Conservation (phyloP, 345 rosid species). For the Heritiera fomes region DNA sequence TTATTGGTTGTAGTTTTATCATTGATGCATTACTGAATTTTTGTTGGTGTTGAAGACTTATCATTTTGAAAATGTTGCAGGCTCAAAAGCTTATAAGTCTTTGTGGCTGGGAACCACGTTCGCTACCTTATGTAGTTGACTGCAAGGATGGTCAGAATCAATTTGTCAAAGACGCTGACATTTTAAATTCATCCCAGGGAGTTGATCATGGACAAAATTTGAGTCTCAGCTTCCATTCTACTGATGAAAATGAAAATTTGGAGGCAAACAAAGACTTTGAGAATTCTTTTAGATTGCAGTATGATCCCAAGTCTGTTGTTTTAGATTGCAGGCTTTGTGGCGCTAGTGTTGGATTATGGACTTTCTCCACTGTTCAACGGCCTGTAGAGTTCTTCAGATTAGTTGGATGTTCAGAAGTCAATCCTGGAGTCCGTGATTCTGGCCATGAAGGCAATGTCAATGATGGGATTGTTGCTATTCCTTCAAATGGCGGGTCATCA, state of each 20-base stretch:
- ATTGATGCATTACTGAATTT: constrained; percentile 7
- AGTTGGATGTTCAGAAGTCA: constrained; percentile 57
- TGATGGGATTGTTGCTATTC: constrained; percentile 19
- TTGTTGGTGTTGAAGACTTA: constrained; percentile 15
- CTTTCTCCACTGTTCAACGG: constrained; percentile 55
- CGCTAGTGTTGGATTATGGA: constrained; percentile 93
- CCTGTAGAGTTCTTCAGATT: constrained; percentile 81
- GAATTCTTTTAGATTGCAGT: constrained; percentile 35
- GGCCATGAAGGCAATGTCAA: constrained; percentile 29
- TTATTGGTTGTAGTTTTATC: not conserved
- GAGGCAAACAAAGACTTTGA: constrained; percentile 37
- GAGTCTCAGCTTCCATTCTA: constrained; percentile 29
- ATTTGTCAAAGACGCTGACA: constrained; percentile 33
- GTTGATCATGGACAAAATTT: constrained; percentile 40
- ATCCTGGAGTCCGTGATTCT: constrained; percentile 30
- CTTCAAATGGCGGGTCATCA: constrained; percentile 29
- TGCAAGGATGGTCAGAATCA: constrained; percentile 48
- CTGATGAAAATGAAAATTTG: constrained; percentile 29
- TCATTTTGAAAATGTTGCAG: constrained; percentile 45
- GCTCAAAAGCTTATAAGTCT: constrained; percentile 75
- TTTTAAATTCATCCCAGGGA: constrained; percentile 38
- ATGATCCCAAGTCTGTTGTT: constrained; percentile 78
- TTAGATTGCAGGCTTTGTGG: constrained; percentile 95
- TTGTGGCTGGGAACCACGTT: constrained; percentile 95
- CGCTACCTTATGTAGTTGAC: constrained; percentile 75